Evolutionary conservation across 768 basidiomycete genomes (phyloP), one percentile per base, ranked within the genome.

Genomic region (Ephemerocybe angulata): DNA sequence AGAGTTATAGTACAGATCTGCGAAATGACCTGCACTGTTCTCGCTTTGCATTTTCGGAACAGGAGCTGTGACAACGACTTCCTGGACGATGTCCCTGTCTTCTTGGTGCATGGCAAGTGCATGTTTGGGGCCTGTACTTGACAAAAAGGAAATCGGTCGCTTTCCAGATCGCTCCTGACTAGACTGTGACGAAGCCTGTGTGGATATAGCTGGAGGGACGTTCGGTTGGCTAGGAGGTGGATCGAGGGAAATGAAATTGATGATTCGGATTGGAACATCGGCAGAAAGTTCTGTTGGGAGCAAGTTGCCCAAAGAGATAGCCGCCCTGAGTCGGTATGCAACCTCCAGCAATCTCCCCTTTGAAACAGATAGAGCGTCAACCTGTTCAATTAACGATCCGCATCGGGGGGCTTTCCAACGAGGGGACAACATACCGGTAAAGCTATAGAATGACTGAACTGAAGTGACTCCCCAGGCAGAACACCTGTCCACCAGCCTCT

Each of bases 401-500:
- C 21, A n/a, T 6, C 15, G 51, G 25, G 24, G 25, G 46, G 19
- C 24, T 21, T 27, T 42, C 48, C 37, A 13, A 22, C 22, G 49
- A 41, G 33, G 11, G 58, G 40, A 50, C 13, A 15, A 72, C 87
- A 71, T 64, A 94, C 93, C 25, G 93, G 93, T 38, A 95, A 63
- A 8, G 81, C 64, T 6, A 97, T 76, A 50, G 78, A 83, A 63
- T 91, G 86, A 15, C 79, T 77, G 67, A 93, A 90, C 19, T 83
- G 76, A 8, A 76, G 70, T 4, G 75, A 73, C 58, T 86, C 82
- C 1, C 83, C 82, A 3, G 87, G 73, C 13, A 74, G 70, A 5
- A 95, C 84, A 7, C 94, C 94, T 4, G 83, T 77, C 93, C 93
- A 96, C 88, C 91, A 96, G 1, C 93, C 93, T 62, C 84, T 86